phyloP scores from a whole-genome alignment of 1,284 basidiomycete species.

The Microbotryum silenes-acaulis region DNA sequence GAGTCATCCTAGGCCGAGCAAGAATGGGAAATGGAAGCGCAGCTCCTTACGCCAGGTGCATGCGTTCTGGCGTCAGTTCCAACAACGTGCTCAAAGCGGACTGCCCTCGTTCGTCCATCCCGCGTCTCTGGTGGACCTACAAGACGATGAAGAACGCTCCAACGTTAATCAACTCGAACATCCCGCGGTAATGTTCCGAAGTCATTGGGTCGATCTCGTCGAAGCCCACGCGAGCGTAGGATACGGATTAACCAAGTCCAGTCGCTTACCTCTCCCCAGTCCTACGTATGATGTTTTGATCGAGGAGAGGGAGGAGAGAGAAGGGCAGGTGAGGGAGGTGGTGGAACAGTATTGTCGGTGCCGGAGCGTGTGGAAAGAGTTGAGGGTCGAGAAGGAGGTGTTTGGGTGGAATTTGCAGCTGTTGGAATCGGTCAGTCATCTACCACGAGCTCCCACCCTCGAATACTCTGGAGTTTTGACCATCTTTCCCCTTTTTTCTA shows the following conservation, averaged over 20 bases:
- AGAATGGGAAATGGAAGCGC: not conserved
- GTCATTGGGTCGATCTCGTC: slow-evolving; percentile 6
- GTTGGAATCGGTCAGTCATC: not conserved
- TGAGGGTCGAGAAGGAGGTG: not conserved
- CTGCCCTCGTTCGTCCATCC: not conserved
- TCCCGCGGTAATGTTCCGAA: not conserved
- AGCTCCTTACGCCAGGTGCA: slow-evolving; percentile 2
- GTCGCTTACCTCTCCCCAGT: not conserved
- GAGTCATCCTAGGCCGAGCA: not conserved
- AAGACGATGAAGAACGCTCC: slow-evolving; percentile 1
- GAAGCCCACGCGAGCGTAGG: slow-evolving; percentile 4
- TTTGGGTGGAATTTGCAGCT: slow-evolving; percentile 2
- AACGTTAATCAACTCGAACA: not conserved
- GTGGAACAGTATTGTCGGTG: slow-evolving; percentile 5
- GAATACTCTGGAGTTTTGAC: too few relatives aligned
- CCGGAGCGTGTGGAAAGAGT: slow-evolving; percentile 3
- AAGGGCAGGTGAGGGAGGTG: not conserved
- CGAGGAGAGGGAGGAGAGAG: slow-evolving; percentile 1
- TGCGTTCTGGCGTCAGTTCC: not conserved
- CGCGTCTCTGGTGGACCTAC: not conserved
- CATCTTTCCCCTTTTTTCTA: not conserved
- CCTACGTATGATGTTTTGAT: not conserved
- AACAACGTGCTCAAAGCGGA: not conserved
- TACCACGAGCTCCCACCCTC: not conserved
- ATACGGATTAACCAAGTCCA: not conserved